A percentile compares a stretch with the other conserved stretches of the same genome.
Evolutionary conservation across 208 protist genomes (phyloP).

Genomic region (Wallacemonas sp.): DNA sequence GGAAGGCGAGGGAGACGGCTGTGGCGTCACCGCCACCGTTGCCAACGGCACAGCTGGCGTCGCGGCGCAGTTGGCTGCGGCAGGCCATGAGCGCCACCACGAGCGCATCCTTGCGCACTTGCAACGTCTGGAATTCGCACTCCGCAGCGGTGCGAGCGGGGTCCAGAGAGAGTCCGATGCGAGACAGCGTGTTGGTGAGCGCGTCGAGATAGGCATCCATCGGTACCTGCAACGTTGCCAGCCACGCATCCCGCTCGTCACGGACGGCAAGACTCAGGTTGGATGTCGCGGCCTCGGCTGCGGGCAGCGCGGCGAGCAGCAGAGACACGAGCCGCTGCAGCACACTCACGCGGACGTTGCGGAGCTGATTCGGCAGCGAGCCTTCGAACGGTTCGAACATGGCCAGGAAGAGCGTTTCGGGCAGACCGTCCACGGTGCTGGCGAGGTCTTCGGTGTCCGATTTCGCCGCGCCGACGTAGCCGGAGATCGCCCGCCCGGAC

Average conservation of each 20-base stretch:
- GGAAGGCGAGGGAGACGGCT: conserved; percentile 14
- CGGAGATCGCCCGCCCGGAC: conserved; percentile 25
- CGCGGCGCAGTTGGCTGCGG: background rate
- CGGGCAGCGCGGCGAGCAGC: conserved; percentile 38
- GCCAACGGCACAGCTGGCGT: background rate
- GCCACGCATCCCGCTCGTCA: conserved; percentile 16
- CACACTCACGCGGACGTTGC: conserved; percentile 41
- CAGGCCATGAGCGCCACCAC: conserved; percentile 15
- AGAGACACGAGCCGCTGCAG: conserved; percentile 37
- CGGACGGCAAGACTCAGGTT: conserved; percentile 26
- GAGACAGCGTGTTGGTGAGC: conserved; percentile 20
- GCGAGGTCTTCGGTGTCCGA: conserved; percentile 20
- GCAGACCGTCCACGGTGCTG: conserved; percentile 11
- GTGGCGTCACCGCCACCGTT: conserved; percentile 12
- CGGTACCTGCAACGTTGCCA: conserved; percentile 22
- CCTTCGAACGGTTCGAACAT: conserved; percentile 31
- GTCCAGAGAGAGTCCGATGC: conserved; percentile 21
- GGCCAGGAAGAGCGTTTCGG: conserved; percentile 17
- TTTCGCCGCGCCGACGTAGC: conserved; percentile 15
- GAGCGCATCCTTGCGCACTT: conserved; percentile 24
- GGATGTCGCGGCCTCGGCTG: conserved; percentile 25
- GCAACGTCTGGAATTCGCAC: conserved; percentile 25
- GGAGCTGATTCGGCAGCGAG: conserved; percentile 43
- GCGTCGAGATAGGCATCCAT: conserved; percentile 39
- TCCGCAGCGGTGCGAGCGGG: conserved; percentile 16